Evolutionary conservation across 2,329 filamentous ascomycete species (phyloP), one percentile per base, ranked within the genome.

Genomic region (Fusarium multiceps): DNA sequence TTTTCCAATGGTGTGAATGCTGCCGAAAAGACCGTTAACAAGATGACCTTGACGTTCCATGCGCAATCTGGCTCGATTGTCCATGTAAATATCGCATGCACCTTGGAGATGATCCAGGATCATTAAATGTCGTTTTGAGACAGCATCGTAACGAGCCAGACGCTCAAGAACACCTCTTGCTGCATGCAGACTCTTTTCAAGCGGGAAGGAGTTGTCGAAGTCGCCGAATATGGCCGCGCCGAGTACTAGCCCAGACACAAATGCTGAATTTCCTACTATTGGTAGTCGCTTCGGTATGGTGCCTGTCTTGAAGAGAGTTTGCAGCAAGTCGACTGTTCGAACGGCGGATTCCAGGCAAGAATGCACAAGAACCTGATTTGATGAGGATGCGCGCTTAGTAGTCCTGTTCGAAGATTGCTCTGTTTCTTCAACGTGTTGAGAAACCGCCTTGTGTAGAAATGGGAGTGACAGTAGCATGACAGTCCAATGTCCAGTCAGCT

Each of bases 211-310:
- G 20, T 64, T 66, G 37, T 84, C 81, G 4, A 84, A 79, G 56
- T 85, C 82, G 0, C 81, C 82, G 51, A 85, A 84, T 25, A 80
- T 78, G 1, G 82, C 82, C 1, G 83, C 77, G 0, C 83, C 83
- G 0, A 85, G 74, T 0, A 84, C 82, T 1, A 85, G 71, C 0
- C 80, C 81, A 0, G 82, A 82, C 8, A 83, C 80, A 62, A 85
- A 84, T 6, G 81, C 78, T 3, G 81, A 82, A 50, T 84, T 85
- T 7, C 84, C 81, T 1, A 84, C 68, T 18, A 84, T 83, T 0
- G 83, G 83, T 6, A 84, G 69, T 2, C 82, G 76, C 30, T 80
- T 81, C 0, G 83, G 82, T 1, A 83, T 74, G 4, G 75, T 72
- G 3, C 75, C 62, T 3, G 76, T 77, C 2, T 69, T 71, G 6